A percentile compares a stretch with the other conserved stretches of the same genome.
These are phyloP conservation scores for Sporothrix pseudoabietina DNA, from an alignment of 2,329 filamentous ascomycete genomes.

Conservation along the genomic window DNA sequence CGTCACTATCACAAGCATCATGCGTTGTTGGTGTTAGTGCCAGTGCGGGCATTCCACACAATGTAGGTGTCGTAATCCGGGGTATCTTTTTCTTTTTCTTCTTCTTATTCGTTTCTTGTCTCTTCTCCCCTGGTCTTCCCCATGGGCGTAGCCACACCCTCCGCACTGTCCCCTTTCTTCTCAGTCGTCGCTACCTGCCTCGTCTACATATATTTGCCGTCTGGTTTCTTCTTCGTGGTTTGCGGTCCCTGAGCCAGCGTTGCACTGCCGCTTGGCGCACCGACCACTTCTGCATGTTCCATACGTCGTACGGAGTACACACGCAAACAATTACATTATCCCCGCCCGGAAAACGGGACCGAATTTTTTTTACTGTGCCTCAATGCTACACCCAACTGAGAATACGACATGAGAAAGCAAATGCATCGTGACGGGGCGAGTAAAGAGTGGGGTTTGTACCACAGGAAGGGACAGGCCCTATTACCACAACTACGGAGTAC, in stretches of 20 bases:
- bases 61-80: not conserved
- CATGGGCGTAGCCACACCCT: not conserved
- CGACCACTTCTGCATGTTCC: not conserved
- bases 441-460: not conserved
- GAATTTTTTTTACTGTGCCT: not conserved
- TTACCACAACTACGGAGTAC: too few species aligned
- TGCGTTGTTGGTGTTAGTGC: not conserved
- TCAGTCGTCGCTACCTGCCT: too few species aligned
- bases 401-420: constrained; percentile 12
- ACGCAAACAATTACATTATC: not conserved
- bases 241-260: not conserved
- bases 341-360: not conserved
- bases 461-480: not conserved
- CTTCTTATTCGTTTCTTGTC: not conserved
- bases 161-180: not conserved
- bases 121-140: not conserved
- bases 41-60: not conserved
- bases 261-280: constrained; percentile 7
- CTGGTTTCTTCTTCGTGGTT: not conserved
- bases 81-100: not conserved
- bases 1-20: not conserved
- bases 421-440: not conserved
- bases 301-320: too few species aligned
- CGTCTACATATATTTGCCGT: not conserved
- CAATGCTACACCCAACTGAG: constrained; percentile 6